These are phyloP conservation scores for Anacardium occidentale DNA, from an alignment of 345 rosid genomes.

Conservation along the genomic window DNA sequence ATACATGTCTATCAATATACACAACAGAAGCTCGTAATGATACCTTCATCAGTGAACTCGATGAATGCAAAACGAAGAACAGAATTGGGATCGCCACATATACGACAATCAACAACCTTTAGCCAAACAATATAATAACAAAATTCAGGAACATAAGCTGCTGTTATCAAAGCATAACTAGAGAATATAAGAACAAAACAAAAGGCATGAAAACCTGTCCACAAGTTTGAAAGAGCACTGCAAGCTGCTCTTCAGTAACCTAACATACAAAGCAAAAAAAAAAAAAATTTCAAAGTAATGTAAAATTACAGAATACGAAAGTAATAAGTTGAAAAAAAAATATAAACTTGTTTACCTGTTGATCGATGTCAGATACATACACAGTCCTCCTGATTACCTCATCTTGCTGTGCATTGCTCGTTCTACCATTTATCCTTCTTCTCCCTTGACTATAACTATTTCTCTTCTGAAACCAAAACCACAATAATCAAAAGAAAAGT, in stretches of 20 bases:
- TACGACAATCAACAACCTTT: constrained; percentile 87
- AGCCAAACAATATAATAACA: constrained; percentile 7
- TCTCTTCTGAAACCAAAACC: constrained; percentile 55
- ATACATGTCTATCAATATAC: not conserved
- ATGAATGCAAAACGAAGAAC: constrained; percentile 92
- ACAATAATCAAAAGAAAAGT: not conserved
- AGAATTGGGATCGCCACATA: constrained; percentile 94
- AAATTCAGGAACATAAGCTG: constrained; percentile 7
- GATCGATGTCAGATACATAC: constrained; percentile 81
- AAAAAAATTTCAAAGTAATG: not conserved
- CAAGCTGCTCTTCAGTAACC: constrained; percentile 97
- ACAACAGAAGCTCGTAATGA: constrained; percentile 18
- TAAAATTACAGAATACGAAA: not conserved
- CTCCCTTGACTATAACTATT: constrained; percentile 63
- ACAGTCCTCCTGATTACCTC: constrained; percentile 86
- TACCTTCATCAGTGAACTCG: constrained; percentile 96
- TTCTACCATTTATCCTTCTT: constrained; percentile 75
- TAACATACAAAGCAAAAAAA: constrained; percentile 25
- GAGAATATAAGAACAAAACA: constrained; percentile 1
- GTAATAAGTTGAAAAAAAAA: not conserved
- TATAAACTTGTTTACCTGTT: constrained; percentile 41
- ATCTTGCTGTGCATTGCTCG: constrained; percentile 84
- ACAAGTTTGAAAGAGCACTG: constrained; percentile 70
- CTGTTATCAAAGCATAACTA: not conserved
- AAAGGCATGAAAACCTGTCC: constrained; percentile 58